Percentiles rank a stretch among this genome's conserved stretches.
phyloP scores from a whole-genome alignment of 2,329 filamentous ascomycete genomes.

The Aspergillus flavus region DNA sequence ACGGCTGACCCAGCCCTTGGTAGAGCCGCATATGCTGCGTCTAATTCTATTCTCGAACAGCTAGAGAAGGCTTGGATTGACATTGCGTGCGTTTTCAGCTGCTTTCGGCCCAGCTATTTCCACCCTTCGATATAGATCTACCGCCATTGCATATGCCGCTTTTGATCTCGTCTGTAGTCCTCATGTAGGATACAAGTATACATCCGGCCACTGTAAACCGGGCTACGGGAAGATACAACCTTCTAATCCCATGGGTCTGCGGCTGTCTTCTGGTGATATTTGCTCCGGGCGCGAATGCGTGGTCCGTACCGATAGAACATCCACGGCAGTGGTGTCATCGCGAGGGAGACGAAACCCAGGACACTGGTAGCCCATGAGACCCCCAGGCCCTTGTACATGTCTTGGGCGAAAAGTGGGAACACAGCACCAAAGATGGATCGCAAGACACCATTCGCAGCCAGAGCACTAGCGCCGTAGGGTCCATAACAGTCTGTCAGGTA shows the following conservation, averaged over 20 bases:
- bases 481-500: not conserved
- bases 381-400: not conserved
- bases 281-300: not conserved
- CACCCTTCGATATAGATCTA: no score
- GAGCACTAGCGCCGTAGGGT: not conserved
- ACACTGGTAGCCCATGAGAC: not conserved
- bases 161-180: no score
- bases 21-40: no score
- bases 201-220: not conserved
- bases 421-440: not conserved
- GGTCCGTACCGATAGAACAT: not conserved
- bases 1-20: no score
- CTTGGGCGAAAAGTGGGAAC: not conserved
- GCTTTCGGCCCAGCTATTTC: no score
- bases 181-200: not conserved
- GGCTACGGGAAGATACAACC: not conserved
- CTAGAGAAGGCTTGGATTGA: no score
- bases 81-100: no score
- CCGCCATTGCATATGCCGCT: no score
- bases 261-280: not conserved
- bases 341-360: not conserved
- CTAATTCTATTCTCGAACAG: no score
- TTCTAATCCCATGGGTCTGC: not conserved
- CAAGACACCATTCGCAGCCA: not conserved
- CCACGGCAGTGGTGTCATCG: not conserved